Evolutionary conservation across 768 basidiomycete genomes (phyloP).

Genomic region (Stropharia rugosoannulata): DNA sequence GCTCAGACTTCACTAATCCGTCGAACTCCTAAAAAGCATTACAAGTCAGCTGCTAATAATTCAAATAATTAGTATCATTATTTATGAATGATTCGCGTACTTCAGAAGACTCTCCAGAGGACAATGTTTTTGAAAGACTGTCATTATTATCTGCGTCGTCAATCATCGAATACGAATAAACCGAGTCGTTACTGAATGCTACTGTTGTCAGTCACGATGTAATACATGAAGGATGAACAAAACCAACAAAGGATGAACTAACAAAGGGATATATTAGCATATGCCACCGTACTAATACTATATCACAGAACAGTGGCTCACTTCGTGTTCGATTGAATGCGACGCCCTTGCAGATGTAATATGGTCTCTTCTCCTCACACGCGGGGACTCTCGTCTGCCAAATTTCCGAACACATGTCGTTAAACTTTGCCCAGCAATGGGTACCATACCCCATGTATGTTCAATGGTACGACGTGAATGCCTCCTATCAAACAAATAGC

Average conservation of each 20-base stretch:
- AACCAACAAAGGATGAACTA: conserved; percentile 67
- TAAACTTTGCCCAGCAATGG: conserved; percentile 40
- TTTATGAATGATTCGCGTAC: neutral
- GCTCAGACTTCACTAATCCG: neutral
- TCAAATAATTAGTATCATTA: neutral
- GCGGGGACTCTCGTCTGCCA: conserved; percentile 42
- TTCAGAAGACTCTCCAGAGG: conserved; percentile 30
- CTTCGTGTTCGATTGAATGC: conserved; percentile 71
- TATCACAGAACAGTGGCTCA: conserved; percentile 21
- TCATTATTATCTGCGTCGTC: conserved; percentile 48
- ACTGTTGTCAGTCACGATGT: conserved; percentile 10
- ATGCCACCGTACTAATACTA: neutral
- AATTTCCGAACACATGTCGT: conserved; percentile 85
- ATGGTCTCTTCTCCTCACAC: conserved; percentile 47
- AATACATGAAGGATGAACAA: neutral
- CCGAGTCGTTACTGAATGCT: conserved; percentile 76
- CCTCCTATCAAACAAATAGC: conserved; percentile 81
- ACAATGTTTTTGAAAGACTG: conserved; percentile 16
- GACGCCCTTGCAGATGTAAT: conserved; percentile 80
- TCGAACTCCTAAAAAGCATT: neutral
- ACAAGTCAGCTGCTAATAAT: neutral
- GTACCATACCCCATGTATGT: conserved; percentile 70
- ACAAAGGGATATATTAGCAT: neutral
- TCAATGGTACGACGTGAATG: conserved; percentile 59
- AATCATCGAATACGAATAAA: conserved; percentile 71